Percentiles rank a stretch among this genome's conserved stretches.
These are phyloP conservation scores for Xylariaceae sp. DNA, from an alignment of 2,329 filamentous ascomycete species.

Conservation along the genomic window DNA sequence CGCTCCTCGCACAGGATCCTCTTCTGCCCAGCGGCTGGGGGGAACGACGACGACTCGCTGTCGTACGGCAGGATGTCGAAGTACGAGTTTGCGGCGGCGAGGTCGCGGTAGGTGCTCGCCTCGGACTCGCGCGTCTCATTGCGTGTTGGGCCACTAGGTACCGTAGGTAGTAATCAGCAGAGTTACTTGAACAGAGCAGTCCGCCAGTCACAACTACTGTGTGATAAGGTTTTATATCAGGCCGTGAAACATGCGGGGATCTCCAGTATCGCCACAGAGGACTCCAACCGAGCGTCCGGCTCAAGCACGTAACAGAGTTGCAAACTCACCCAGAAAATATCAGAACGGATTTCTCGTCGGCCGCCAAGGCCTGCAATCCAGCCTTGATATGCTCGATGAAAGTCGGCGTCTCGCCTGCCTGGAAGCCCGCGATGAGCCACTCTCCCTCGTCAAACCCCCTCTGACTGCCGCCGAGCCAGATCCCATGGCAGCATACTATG, in stretches of 20 bases:
- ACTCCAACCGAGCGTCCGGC: too few species aligned
- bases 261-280: too few species aligned
- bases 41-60: not conserved
- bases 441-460: slow-evolving; percentile 48
- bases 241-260: too few species aligned
- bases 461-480: slow-evolving; percentile 56
- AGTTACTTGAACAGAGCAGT: too few species aligned
- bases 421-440: slow-evolving; percentile 72
- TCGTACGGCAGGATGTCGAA: slow-evolving; percentile 31
- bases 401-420: slow-evolving; percentile 68
- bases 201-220: too few species aligned
- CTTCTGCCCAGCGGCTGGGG: not conserved
- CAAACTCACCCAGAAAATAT: slow-evolving; percentile 65
- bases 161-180: too few species aligned
- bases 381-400: slow-evolving; percentile 69
- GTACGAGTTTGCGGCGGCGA: slow-evolving; percentile 39
- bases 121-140: slow-evolving; percentile 49
- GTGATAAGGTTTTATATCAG: too few species aligned
- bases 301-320: too few species aligned
- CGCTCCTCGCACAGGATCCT: slow-evolving; percentile 56
- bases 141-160: slow-evolving; percentile 55
- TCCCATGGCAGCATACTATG: slow-evolving; percentile 77
- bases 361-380: slow-evolving; percentile 47
- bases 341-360: slow-evolving; percentile 43
- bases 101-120: slow-evolving; percentile 53